phyloP scores from a whole-genome alignment of 192 early-diverging fungal species.

The Linnemannia zychae region DNA sequence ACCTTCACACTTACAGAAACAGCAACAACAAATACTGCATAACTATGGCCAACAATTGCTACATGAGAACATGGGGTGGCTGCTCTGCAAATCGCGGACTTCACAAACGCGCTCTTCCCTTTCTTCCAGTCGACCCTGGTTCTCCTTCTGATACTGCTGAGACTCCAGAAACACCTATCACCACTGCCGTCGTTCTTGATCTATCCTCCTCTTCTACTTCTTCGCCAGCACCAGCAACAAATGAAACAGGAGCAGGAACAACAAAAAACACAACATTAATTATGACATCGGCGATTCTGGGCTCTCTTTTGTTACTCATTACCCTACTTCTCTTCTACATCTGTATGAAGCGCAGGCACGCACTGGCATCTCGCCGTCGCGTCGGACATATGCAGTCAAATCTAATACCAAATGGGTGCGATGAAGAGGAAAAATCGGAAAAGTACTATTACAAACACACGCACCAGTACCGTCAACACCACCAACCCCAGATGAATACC shows the following conservation, averaged over 20 bases:
- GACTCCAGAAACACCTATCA: not conserved
- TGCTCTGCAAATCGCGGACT: not conserved
- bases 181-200: not conserved
- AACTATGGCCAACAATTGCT: too few relatives aligned
- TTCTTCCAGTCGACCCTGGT: not conserved
- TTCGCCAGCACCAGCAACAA: not conserved
- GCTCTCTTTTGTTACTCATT: slow-evolving; percentile 16
- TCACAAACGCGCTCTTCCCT: not conserved
- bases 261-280: slow-evolving; percentile 2
- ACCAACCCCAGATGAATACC: not conserved
- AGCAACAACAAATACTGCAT: too few relatives aligned
- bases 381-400: slow-evolving; percentile 24
- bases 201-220: not conserved
- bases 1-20: not conserved
- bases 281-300: slow-evolving; percentile 14
- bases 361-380: not conserved
- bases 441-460: slow-evolving; percentile 19
- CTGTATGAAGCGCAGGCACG: slow-evolving; percentile 32
- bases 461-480: not conserved
- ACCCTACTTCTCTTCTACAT: slow-evolving; percentile 20
- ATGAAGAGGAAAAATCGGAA: slow-evolving; percentile 19
- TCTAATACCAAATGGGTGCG: not conserved
- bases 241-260: not conserved
- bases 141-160: not conserved
- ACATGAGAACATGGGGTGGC: too few relatives aligned